Base-by-base conservation (phyloP, 768 basidiomycete species). In the Chalciporus pseudorubinellus region DNA sequence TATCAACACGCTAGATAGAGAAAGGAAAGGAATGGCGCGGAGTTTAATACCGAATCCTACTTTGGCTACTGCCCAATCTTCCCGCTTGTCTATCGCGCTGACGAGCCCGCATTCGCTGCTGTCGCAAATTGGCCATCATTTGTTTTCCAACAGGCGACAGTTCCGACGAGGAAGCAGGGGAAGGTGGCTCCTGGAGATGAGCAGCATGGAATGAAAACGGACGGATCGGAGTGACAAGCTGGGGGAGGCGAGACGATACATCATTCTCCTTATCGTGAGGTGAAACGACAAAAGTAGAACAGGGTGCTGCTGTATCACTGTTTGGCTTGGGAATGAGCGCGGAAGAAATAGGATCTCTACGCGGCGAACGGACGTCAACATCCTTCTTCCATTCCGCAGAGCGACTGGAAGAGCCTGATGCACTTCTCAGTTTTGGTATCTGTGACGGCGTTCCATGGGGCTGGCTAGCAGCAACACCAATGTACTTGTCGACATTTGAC, bases 141-240 rank as follows among this genome's bases (percentile, higher is more conserved):
- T 84, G 76, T 57, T 75, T 77, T 6, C 79, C 83, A 28, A 83
- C 70, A 13, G 85, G 85, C 18, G 88, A 90, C 44, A 91, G 70
- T 55, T 90, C 89, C 10, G 86, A 79, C 3, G 87, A 88, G 24
- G 80, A 83, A 20, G 84, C 78, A 19, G 88, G 85, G 2, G 85
- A 88, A 3, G 83, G 78, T 44, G 59, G 62, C 3, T 63, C 67
- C 6, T 26, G 47, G 28, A 67, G 46, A 26, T 69, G 52, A 5
- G 63, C 56, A 26, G 65, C 61, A 50, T 70, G 74, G 12, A 71
- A 70, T 24, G 66, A 63, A 6, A 79, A 77, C 10, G 75, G 72
- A 41, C 72, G 75, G 18, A 61, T 47, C 45, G 81, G 84, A 39
- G 80, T 77, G 41, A 71, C 60, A 44, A 44, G 68, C 33, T 71